Conservation (phyloP, 768 basidiomycete species). For the Royoungia palumana region DNA sequence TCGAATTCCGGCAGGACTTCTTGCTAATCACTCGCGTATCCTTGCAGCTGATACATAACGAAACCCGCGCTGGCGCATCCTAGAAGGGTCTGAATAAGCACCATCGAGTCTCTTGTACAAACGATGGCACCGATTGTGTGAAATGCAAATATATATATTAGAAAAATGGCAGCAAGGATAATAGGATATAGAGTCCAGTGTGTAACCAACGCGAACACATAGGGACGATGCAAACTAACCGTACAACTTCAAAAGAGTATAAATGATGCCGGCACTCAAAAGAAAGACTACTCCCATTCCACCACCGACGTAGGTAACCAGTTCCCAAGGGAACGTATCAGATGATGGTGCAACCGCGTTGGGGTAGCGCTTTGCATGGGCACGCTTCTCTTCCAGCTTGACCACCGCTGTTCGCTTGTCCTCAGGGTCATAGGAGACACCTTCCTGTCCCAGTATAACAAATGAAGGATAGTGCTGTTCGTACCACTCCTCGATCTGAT, state of each 20-base stretch:
- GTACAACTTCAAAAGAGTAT: conserved; percentile 23
- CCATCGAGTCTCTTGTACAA: background rate
- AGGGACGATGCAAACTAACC: conserved; percentile 5
- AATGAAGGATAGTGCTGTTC: conserved; percentile 95
- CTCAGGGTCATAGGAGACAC: conserved; percentile 39
- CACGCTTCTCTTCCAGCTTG: conserved; percentile 42
- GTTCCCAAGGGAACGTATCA: conserved; percentile 27
- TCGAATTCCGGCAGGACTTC: no score
- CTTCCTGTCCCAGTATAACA: conserved; percentile 38
- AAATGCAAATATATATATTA: background rate
- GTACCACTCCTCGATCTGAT: conserved; percentile 88
- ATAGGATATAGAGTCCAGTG: background rate
- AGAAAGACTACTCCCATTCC: conserved; percentile 26
- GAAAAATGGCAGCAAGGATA: background rate
- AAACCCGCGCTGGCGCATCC: no score
- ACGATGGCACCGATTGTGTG: background rate
- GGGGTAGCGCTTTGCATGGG: conserved; percentile 27
- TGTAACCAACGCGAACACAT: background rate
- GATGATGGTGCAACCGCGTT: conserved; percentile 3
- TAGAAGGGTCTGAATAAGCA: no score
- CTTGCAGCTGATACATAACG: no score
- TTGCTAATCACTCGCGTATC: no score
- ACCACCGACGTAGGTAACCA: conserved; percentile 28
- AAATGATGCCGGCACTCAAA: conserved; percentile 24
- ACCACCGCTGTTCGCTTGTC: conserved; percentile 60